Evolutionary conservation across 106 monocot species (phyloP).

Genomic region (Alisma plantagoaquatica): DNA sequence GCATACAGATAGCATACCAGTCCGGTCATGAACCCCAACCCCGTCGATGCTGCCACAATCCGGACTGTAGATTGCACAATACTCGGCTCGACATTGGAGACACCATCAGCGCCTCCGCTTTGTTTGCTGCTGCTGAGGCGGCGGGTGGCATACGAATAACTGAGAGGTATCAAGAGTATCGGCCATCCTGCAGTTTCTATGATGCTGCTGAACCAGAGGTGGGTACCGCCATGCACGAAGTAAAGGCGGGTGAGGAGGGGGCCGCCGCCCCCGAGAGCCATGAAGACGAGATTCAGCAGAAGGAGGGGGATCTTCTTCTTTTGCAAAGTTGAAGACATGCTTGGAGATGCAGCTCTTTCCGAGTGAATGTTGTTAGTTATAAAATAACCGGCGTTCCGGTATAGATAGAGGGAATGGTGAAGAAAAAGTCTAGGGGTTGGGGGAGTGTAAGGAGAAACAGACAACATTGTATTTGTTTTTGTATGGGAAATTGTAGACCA

Average conservation of each 20-base stretch:
- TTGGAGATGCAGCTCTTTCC: no score
- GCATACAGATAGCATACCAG: background rate
- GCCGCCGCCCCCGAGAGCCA: background rate
- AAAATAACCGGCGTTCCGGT: no score
- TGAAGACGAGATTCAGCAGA: no score
- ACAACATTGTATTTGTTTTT: no score
- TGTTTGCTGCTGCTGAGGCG: background rate
- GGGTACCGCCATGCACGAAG: slow-evolving; percentile 47
- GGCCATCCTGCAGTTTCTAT: slow-evolving; percentile 42
- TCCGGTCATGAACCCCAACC: slow-evolving; percentile 20
- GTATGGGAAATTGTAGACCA: no score
- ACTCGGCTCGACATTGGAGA: background rate
- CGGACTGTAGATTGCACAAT: background rate
- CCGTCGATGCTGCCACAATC: slow-evolving; percentile 17
- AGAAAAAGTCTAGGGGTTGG: no score
- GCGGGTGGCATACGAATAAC: slow-evolving; percentile 5
- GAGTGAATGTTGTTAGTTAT: no score
- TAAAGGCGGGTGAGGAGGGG: slow-evolving; percentile 54
- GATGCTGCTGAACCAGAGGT: slow-evolving; percentile 41
- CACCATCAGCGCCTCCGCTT: no score
- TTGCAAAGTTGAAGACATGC: no score
- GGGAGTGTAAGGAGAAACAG: no score
- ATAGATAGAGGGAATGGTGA: no score
- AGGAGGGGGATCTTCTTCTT: no score
- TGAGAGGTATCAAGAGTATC: slow-evolving; percentile 21